Evolutionary conservation across 2,329 filamentous ascomycete species (phyloP).

Genomic region (Aspergillus sojae): DNA sequence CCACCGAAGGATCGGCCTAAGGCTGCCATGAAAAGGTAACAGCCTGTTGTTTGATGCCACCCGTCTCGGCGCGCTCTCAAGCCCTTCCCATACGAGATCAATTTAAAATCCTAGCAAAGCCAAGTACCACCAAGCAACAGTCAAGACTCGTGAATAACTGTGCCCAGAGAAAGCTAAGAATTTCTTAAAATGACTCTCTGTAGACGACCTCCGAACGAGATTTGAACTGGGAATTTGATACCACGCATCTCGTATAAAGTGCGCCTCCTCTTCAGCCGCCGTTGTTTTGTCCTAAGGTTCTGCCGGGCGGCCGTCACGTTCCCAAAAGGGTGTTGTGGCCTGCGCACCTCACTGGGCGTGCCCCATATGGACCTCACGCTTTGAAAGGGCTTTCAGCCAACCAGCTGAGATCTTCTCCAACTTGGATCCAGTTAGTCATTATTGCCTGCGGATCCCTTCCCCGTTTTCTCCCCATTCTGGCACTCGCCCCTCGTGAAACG

Average conservation of each 20-base stretch:
- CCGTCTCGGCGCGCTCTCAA: background rate
- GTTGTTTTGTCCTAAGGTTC: background rate
- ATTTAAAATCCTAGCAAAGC: background rate
- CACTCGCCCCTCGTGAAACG: background rate
- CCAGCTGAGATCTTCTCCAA: background rate
- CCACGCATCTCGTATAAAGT: background rate
- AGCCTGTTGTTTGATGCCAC: background rate
- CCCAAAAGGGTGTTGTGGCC: background rate
- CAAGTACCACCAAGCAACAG: constrained; percentile 8
- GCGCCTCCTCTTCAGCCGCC: background rate
- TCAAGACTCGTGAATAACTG: constrained; percentile 6
- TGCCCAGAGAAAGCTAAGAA: constrained; percentile 9
- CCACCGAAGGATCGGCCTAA: constrained; percentile 9
- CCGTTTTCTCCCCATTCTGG: background rate
- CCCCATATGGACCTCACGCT: background rate
- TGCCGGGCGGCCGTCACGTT: background rate
- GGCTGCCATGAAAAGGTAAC: constrained; percentile 5
- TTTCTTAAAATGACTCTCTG: constrained; percentile 5
- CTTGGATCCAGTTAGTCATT: background rate
- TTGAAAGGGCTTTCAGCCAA: background rate
- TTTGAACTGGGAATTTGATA: background rate
- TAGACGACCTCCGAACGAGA: constrained; percentile 1
- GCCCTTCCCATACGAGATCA: constrained; percentile 1
- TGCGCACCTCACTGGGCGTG: background rate
- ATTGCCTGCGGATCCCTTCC: background rate